Percentiles rank a stretch among this genome's conserved stretches.
Conservation (phyloP, 2,329 filamentous ascomycete species). For the Pezicula neosporulosa region DNA sequence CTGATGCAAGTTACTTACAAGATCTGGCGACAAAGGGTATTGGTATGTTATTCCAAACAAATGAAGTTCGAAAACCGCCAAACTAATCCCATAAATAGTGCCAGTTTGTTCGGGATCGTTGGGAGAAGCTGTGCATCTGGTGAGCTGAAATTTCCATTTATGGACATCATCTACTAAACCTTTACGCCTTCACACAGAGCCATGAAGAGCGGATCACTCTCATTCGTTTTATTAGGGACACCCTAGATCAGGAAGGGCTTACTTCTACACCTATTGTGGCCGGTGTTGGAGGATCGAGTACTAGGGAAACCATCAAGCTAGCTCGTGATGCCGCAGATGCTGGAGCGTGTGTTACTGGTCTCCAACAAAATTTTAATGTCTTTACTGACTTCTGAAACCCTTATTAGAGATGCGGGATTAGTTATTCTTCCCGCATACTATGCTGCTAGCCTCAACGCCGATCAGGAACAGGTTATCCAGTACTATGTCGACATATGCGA, state of each 20-base stretch:
- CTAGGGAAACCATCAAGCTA: slow-evolving; percentile 29
- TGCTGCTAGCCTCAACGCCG: background rate
- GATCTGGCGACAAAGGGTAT: background rate
- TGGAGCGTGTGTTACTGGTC: slow-evolving; percentile 22
- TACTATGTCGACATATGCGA: background rate
- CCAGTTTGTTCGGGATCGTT: background rate
- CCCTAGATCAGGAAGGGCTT: slow-evolving; percentile 31
- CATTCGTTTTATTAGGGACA: slow-evolving; percentile 33
- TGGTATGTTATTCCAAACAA: background rate
- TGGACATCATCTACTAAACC: background rate
- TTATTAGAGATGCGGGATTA: background rate
- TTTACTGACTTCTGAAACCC: background rate
- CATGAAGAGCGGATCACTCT: slow-evolving; percentile 34
- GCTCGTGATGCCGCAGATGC: slow-evolving; percentile 33
- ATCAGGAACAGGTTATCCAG: background rate
- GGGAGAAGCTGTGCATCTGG: slow-evolving; percentile 4
- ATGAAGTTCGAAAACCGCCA: background rate
- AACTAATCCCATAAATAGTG: background rate
- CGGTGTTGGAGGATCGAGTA: slow-evolving; percentile 36
- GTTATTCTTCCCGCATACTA: background rate
- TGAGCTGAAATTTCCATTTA: background rate
- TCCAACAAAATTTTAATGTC: background rate
- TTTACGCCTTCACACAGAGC: background rate
- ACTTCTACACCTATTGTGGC: slow-evolving; percentile 39
- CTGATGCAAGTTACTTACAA: background rate